Base-by-base conservation (phyloP, 441 rosid species). In the Adansonia gregorii region DNA sequence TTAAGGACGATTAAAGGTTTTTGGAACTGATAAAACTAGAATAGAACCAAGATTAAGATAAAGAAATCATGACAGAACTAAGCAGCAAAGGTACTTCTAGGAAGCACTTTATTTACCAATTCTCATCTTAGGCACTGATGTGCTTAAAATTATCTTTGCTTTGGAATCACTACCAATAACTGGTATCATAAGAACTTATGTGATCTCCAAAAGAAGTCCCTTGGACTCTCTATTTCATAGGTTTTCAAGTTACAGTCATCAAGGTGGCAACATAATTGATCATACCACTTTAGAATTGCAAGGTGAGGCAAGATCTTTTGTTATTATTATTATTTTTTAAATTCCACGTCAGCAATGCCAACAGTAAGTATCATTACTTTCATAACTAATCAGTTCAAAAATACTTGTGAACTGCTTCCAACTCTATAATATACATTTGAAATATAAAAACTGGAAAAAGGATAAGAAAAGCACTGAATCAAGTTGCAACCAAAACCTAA, bases 391-490 rank as follows among this genome's bases (percentile, higher is more conserved):
- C 65, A 60, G 65, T 22, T 60, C 14, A 60, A 66, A 39, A 65
- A 8, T 1, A 39, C 12, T 59, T 65, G 12, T 8, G 14, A 3
- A n/a, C 52, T 46, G 20, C 46, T 65, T 43, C 35, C 15, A 45
- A 45, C 72, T 41, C 54, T 35, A 56, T 54, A 22, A 66, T 39
- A 60, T 61, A 27, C 56, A 64, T 15, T 61, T 17, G 49, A 31
- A 3, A 15, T 8, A 59, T 6, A 52, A 41, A 67, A 71, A 15
- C 9, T 10, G 63, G 61, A 35, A 67, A 48, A 43, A 46, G 10
- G 51, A 58, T 59, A 66, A 54, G 8, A 73, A 27, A 45, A 60
- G 22, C 8, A 61, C 17, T 74, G 35, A 22, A 60, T 79, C 58
- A 56, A 8, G 31, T 61, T 61, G 15, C 31, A 66, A 59, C 10